Evolutionary conservation across 1,139 yeast species (phyloP), one percentile per base, ranked within the genome.

Genomic region (Saccharomycopsis hybrid): DNA sequence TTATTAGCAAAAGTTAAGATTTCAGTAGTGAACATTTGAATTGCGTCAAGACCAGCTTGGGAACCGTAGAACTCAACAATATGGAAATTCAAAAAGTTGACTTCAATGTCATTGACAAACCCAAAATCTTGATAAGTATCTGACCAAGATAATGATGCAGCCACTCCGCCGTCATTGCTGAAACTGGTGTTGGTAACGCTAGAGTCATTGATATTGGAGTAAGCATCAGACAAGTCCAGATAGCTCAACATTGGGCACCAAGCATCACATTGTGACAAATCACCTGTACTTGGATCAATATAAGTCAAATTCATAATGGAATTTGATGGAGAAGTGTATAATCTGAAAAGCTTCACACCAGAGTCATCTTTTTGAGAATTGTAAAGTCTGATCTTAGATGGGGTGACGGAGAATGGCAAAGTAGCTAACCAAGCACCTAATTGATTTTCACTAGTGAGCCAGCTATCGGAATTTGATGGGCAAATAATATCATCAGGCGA

Each of bases 281-380:
- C 69, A 50, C 83, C 80, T 1, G 88, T 74, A 1, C 64, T 58
- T 2, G 95, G 95, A 61, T 90, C 94, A 36, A 85, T 69, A 61
- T 88, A 92, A 0, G 96, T 82, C 57, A 92, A 67, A 62, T 92
- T 92, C 96, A 92, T 85, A 56, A 90, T 90, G 58, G 97, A 90
- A 58, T 83, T 77, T 43, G 88, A 76, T 1, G 97, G 97, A 51
- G 76, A 71, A 0, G 96, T 80, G 47, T 85, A 70, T 25, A 92
- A 71, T 60, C 97, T 74, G 65, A 89, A 90, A 5, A 74, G 58
- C 52, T 81, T 73, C 3, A 86, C 78, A 7, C 85, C 83, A 44
- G 71, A 67, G 47, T 73, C 69, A 38, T 71, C 71, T 9, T 69
- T 65, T 4, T 65, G 65, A 0, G 88, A 79, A 55, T 87, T 79